Evolutionary conservation across 371 early-diverging fungal species (phyloP), one percentile per base, ranked within the genome.

Genomic region (Enterospora canceri): DNA sequence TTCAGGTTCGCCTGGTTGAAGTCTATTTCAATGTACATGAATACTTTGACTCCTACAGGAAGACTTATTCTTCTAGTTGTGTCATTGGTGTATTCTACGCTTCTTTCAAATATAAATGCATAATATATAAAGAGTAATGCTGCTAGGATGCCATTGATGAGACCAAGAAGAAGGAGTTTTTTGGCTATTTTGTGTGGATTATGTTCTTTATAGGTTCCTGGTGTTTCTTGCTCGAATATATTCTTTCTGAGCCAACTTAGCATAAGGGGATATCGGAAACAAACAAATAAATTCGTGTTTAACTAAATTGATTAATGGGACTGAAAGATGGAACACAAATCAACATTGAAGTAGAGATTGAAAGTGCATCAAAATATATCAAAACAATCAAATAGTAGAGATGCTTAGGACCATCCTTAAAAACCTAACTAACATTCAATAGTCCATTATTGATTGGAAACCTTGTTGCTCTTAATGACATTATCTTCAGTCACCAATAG

Each of bases 1-100:
- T 86, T 85, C 33, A 94, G 85, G 71, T 94, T 90, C 79, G 93
- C 94, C 77, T 97, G 97, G 77, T 90, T 94, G 78, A 95, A 95
- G 51, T 91, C 88, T 62, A 97, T 81, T 31, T 89, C 84, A 33
- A 79, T 54, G 48, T 76, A 79, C 5, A 77, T 56, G 49, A 70
- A 70, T 21, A 58, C 35, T 12, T 21, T 69, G 1, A 59, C 67
- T 29, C 53, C 46, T 24, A 58, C 53, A 16, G 69, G 47, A 40
- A 56, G 63, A 18, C 26, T 51, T 51, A 24, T 15, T 8, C 4
- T 26, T 51, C 19, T 24, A 19, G 19, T 5, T 21, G 19, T 51
- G 26, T 24, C 53, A 50, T 58, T 29, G 2, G 4, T 18, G 46
- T 67, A 67, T 4, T 2, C 2, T 12, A 67, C 47, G 2, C 2